Evolutionary conservation across 1,284 basidiomycete species (phyloP).

Genomic region (Austroboletus novae-zelandiae): DNA sequence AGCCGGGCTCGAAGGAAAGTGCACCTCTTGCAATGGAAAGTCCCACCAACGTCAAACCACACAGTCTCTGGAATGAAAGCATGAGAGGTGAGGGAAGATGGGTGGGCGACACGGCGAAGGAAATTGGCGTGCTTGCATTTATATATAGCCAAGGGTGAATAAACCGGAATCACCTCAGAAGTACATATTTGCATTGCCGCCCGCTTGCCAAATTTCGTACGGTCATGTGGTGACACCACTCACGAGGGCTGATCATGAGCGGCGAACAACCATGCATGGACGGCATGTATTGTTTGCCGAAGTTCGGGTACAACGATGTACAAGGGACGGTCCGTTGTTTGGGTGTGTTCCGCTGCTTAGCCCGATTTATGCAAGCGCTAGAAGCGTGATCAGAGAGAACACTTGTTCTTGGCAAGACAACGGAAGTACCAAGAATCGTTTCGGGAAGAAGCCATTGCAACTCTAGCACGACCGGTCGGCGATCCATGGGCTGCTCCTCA

Average conservation of each 20-base stretch:
- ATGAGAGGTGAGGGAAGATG: not conserved
- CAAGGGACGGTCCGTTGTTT: not conserved
- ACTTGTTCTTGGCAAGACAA: not conserved
- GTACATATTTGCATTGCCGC: constrained; percentile 8
- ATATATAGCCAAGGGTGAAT: constrained; percentile 8
- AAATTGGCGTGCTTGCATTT: constrained; percentile 13
- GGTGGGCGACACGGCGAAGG: not conserved
- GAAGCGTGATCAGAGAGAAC: not conserved
- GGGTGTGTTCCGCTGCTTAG: not conserved
- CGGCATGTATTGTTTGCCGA: not conserved
- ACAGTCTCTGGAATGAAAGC: constrained; percentile 10
- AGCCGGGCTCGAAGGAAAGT: constrained; percentile 38
- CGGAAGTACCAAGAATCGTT: not conserved
- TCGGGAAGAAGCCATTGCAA: constrained; percentile 1
- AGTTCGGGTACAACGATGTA: not conserved
- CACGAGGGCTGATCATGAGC: not conserved
- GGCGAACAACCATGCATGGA: not conserved
- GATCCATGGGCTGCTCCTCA: not conserved
- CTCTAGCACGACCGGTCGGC: not conserved
- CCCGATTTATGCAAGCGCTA: constrained; percentile 4
- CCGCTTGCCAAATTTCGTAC: not conserved
- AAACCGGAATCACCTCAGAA: constrained; percentile 1
- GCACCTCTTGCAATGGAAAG: constrained; percentile 13
- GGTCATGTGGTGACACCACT: constrained; percentile 3
- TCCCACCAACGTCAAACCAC: constrained; percentile 15